phyloP scores from a whole-genome alignment of 192 early-diverging fungal species.

The Polychytrium aggregatum region DNA sequence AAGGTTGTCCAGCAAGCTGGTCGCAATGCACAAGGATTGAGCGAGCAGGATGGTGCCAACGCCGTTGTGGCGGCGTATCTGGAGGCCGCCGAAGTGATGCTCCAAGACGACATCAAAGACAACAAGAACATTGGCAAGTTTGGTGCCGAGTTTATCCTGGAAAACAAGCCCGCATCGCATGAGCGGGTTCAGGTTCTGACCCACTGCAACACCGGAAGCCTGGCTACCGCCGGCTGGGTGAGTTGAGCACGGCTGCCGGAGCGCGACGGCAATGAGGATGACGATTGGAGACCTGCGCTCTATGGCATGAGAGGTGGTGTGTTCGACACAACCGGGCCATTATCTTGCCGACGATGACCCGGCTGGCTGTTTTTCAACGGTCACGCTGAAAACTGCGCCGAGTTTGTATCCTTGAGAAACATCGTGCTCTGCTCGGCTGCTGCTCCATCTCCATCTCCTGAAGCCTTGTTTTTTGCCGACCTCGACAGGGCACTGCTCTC shows the following conservation, averaged over 20 bases:
- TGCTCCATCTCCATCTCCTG: too few relatives aligned
- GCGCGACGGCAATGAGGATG: too few relatives aligned
- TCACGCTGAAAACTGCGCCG: too few relatives aligned
- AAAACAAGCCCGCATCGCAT: slow-evolving; percentile 10
- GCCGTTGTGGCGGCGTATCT: slow-evolving; percentile 56
- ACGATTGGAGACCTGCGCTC: too few relatives aligned
- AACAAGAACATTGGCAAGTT: slow-evolving; percentile 74
- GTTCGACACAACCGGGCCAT: too few relatives aligned
- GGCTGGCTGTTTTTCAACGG: background rate
- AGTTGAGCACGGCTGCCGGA: slow-evolving; percentile 4
- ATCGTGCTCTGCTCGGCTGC: too few relatives aligned
- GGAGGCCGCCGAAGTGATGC: slow-evolving; percentile 66
- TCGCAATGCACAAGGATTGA: too few relatives aligned
- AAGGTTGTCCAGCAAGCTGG: slow-evolving; percentile 3
- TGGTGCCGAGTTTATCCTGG: slow-evolving; percentile 67
- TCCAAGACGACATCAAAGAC: slow-evolving; percentile 73
- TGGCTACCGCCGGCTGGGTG: slow-evolving; percentile 59
- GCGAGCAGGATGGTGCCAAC: slow-evolving; percentile 2
- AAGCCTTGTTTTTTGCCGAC: slow-evolving; percentile 6
- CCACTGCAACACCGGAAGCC: slow-evolving; percentile 87
- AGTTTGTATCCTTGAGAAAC: too few relatives aligned
- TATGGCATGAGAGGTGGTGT: too few relatives aligned
- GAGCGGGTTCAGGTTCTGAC: slow-evolving; percentile 58
- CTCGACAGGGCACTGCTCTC: slow-evolving; percentile 74
- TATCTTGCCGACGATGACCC: too few relatives aligned